Evolutionary conservation across 176 grass and related monocot species (phyloP).

Genomic region (Melocanna baccifera): DNA sequence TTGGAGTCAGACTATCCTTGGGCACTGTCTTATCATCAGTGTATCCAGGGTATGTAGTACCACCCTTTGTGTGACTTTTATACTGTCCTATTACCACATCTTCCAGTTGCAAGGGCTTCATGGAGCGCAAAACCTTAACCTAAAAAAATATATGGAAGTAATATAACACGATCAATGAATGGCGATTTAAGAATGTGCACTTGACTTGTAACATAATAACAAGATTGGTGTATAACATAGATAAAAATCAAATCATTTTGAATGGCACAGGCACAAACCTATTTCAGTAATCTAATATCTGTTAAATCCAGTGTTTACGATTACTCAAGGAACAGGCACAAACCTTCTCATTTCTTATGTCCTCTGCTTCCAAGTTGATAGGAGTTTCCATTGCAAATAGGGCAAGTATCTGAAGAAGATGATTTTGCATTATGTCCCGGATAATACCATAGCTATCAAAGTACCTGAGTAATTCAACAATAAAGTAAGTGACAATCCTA

Average conservation of each 20-base stretch:
- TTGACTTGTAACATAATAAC: not conserved
- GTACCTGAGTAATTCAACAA: constrained; percentile 57
- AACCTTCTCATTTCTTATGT: constrained; percentile 98
- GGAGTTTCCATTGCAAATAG: constrained; percentile 98
- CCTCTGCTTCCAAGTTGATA: constrained; percentile 90
- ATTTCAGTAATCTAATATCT: not conserved
- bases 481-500: constrained; percentile 27
- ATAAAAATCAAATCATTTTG: not conserved
- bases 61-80: constrained; percentile 78
- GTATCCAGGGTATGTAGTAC: constrained; percentile 66
- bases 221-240: not conserved
- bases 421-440: constrained; percentile 99
- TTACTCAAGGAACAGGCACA: not conserved
- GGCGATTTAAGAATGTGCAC: not conserved
- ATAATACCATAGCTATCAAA: constrained; percentile 94
- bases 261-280: not conserved
- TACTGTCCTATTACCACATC: constrained; percentile 84
- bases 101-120: constrained; percentile 81
- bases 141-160: constrained; percentile 30
- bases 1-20: constrained; percentile 72
- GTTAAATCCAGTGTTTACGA: not conserved
- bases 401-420: constrained; percentile 93
- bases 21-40: constrained; percentile 87
- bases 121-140: constrained; percentile 91
- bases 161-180: not conserved